These are phyloP conservation scores for Russula earlei DNA, from an alignment of 768 basidiomycete species.

Conservation along the genomic window DNA sequence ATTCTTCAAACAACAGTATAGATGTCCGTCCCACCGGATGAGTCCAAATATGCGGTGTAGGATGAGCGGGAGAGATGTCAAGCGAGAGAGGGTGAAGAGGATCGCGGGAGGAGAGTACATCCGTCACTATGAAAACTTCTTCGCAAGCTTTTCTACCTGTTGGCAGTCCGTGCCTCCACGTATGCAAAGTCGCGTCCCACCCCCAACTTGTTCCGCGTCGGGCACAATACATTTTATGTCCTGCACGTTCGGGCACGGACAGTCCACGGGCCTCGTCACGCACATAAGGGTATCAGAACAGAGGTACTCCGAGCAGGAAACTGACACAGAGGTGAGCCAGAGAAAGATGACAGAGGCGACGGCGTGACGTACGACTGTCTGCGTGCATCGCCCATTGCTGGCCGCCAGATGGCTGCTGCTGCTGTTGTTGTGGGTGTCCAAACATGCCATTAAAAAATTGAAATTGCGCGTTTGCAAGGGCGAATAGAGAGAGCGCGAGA, in stretches of 20 bases:
- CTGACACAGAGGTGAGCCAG: conserved; percentile 29
- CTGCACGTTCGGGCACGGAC: conserved; percentile 68
- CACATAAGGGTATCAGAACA: conserved; percentile 71
- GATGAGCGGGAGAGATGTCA: background rate
- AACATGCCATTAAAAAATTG: conserved; percentile 21
- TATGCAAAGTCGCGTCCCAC: conserved; percentile 60
- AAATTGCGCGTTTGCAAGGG: conserved; percentile 14
- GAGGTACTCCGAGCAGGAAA: conserved; percentile 62
- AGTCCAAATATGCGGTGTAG: background rate
- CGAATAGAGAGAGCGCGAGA: conserved; percentile 3
- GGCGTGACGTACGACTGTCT: conserved; percentile 12
- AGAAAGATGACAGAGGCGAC: background rate
- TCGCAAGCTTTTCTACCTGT: conserved; percentile 48
- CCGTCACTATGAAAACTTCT: conserved; percentile 27
- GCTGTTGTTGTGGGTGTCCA: conserved; percentile 17
- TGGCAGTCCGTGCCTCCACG: conserved; percentile 56
- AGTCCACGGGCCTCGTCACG: conserved; percentile 50
- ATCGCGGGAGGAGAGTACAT: conserved; percentile 3
- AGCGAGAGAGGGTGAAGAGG: background rate
- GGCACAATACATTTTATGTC: conserved; percentile 73
- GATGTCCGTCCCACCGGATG: background rate
- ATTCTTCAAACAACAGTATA: background rate
- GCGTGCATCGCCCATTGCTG: conserved; percentile 18
- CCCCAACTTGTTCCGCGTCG: conserved; percentile 42
- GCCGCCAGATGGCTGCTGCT: conserved; percentile 16